Conservation (phyloP, 176 grass and related monocot genomes). For the Rhynchospora tenuis region DNA sequence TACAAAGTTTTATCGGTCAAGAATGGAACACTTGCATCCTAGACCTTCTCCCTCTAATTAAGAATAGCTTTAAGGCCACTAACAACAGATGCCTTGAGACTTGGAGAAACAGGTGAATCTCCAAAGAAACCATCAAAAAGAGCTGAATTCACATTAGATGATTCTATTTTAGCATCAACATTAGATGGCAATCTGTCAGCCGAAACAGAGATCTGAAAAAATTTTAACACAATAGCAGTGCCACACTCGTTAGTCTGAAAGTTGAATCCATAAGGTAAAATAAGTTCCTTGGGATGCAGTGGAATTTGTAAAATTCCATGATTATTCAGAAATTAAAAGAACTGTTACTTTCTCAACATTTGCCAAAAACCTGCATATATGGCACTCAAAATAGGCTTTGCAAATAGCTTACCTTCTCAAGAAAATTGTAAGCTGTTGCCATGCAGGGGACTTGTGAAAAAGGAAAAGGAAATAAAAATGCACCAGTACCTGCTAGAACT, state of each 20-base stretch:
- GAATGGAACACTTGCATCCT: not conserved
- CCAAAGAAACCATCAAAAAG: slow-evolving; percentile 85
- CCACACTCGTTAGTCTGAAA: not conserved
- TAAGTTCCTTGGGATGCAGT: not conserved
- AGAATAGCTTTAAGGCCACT: slow-evolving; percentile 41
- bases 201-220: slow-evolving; percentile 73
- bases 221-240: not conserved
- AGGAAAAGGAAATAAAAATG: too few species aligned
- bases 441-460: not conserved
- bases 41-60: not conserved
- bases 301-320: not conserved
- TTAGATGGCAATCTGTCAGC: slow-evolving; percentile 37
- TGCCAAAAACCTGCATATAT: not conserved
- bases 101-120: slow-evolving; percentile 61
- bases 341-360: not conserved
- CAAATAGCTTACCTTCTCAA: not conserved
- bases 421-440: not conserved
- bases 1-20: not conserved
- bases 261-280: not conserved
- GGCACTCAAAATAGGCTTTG: not conserved
- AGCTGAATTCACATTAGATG: slow-evolving; percentile 58
- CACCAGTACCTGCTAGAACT: not conserved
- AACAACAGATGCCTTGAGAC: slow-evolving; percentile 46
- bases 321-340: not conserved
- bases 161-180: slow-evolving; percentile 63